Conservation (phyloP, 2,329 filamentous ascomycete genomes). For the Fusarium camptoceras region DNA sequence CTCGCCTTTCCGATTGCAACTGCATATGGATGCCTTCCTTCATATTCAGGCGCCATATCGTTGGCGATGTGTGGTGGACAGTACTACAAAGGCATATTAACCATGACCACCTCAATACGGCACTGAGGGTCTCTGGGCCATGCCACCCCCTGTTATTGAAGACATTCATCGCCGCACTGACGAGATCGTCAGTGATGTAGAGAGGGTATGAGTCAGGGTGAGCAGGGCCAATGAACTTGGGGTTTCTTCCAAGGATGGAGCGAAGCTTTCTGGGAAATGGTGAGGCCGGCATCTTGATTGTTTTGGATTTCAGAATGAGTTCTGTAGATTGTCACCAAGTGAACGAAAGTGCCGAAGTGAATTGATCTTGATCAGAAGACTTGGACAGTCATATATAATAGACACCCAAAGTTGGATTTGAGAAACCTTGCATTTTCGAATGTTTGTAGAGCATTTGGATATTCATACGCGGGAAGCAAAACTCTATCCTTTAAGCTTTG, state of each 20-base stretch:
- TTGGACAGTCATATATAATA: not conserved
- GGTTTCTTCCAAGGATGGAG: not conserved
- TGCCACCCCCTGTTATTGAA: not conserved
- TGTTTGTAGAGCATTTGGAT: not conserved
- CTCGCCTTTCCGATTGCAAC: slow-evolving; percentile 9
- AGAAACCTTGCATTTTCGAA: not conserved
- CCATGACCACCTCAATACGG: not conserved
- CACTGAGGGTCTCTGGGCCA: slow-evolving; percentile 14
- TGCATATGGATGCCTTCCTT: slow-evolving; percentile 9
- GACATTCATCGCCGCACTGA: not conserved
- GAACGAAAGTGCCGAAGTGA: not conserved
- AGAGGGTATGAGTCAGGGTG: slow-evolving; percentile 10
- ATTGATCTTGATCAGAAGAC: not conserved
- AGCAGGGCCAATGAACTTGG: slow-evolving; percentile 1
- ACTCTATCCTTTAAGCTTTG: not conserved
- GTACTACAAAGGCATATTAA: slow-evolving; percentile 6
- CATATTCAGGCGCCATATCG: not conserved
- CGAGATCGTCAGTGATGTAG: slow-evolving; percentile 14
- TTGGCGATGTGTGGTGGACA: slow-evolving; percentile 8
- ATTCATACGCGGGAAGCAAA: not conserved
- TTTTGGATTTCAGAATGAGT: not conserved
- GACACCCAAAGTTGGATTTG: not conserved
- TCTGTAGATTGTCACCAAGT: not conserved
- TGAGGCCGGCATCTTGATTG: not conserved
- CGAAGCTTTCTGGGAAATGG: slow-evolving; percentile 1